Base-by-base conservation (phyloP, 371 early-diverging fungal species). In the Mucor circinelloides region DNA sequence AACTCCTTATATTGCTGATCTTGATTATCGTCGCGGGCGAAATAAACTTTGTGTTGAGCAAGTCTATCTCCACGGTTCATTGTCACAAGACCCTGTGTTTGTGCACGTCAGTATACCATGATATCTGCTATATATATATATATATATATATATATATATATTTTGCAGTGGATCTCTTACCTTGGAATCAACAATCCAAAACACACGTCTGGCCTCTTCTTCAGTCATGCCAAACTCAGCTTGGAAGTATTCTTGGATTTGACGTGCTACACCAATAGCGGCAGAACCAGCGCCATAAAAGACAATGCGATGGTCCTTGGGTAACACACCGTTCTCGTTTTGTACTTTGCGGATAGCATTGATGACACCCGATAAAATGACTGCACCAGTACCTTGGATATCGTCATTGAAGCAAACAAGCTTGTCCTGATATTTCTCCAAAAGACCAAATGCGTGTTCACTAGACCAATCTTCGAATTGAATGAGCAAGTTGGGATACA, bases 391-490 rank as follows among this genome's bases (percentile, higher is more conserved):
- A 40, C 97, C 97, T 71, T 82, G 81, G 50, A 80, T 82, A 66
- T 80, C 81, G 46, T 80, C 95, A 67, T 95, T 95, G 78, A 95
- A 95, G 74, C 87, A 89, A 55, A 88, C 82, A 30, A 85, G 83
- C 38, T 78, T 66, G 48, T 91, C 68, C 62, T 92, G 88, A 76
- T 93, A 92, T 58, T 84, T 82, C 15, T 87, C 80, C 19, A 93
- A 69, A 19, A 94, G 72, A 6, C 85, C 92, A 75, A 93, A 92
- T 5, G 94, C 85, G 59, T 95, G 95, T 66, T 94, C 95, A 10
- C 93, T 90, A 9, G 94, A 92, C 77, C 95, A 97, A 71, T 97
- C 97, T 72, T 97, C 97, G 67, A 95, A 96, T 79, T 97, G 97
- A 40, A 97, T 88, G 23, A 97, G 72, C 60, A 95, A 58, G 6